phyloP scores from a whole-genome alignment of 257 asterid species.

The Scutellaria barbata region DNA sequence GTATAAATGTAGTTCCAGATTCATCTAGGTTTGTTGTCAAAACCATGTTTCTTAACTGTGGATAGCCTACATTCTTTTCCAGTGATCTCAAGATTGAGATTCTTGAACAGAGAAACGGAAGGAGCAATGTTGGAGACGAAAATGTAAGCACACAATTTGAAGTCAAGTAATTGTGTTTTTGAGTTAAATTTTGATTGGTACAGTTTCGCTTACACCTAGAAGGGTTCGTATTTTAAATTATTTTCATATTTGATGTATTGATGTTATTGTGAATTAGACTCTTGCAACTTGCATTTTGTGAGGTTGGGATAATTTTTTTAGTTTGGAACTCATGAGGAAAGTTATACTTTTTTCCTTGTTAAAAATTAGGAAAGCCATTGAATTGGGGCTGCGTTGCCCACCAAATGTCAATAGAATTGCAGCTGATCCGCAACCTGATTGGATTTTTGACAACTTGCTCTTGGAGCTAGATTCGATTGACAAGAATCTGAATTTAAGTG shows the following conservation, averaged over 20 bases:
- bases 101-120: background rate
- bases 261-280: background rate
- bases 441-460: slow-evolving; percentile 72
- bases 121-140: slow-evolving; percentile 12
- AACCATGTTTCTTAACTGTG: background rate
- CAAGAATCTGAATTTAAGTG: slow-evolving; percentile 41
- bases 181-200: no score
- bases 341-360: slow-evolving; percentile 25
- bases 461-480: slow-evolving; percentile 65
- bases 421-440: slow-evolving; percentile 82
- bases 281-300: slow-evolving; percentile 13
- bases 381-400: slow-evolving; percentile 54
- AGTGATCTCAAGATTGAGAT: no score
- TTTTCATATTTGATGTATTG: background rate
- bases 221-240: background rate
- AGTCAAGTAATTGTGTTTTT: background rate
- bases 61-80: background rate
- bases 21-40: slow-evolving; percentile 2
- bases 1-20: no score
- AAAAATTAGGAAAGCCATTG: slow-evolving; percentile 56
- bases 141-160: slow-evolving; percentile 24
- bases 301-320: background rate
- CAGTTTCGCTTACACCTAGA: no score
- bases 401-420: slow-evolving; percentile 57
- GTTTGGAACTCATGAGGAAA: slow-evolving; percentile 1